These are phyloP conservation scores for Epichloe sibirici DNA, from an alignment of 2,329 filamentous ascomycete species.

Conservation along the genomic window DNA sequence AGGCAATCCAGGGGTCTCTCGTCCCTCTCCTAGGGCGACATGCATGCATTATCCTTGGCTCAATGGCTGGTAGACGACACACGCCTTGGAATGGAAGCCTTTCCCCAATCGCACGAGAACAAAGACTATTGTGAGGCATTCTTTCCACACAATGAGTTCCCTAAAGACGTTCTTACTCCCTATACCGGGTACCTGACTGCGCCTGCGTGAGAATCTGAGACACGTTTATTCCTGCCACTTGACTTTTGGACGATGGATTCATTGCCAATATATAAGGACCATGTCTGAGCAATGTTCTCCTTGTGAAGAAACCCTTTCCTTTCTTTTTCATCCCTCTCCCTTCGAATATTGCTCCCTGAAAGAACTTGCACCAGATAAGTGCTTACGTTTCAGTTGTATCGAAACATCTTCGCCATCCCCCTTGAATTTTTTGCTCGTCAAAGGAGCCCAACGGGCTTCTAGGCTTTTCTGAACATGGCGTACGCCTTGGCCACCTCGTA, in stretches of 20 bases:
- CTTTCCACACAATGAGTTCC: not conserved
- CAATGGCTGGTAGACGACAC: not conserved
- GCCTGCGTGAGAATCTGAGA: not conserved
- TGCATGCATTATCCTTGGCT: not conserved
- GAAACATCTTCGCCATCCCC: not conserved
- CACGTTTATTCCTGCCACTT: constrained; percentile 3
- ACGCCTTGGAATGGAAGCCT: constrained; percentile 1
- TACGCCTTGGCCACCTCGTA: constrained; percentile 33
- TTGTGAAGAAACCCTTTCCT: not conserved
- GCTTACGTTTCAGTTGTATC: no score
- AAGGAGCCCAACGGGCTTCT: not conserved
- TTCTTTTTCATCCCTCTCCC: not conserved
- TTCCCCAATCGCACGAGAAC: not conserved
- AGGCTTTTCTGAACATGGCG: constrained; percentile 12
- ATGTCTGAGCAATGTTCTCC: constrained; percentile 1
- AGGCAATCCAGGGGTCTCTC: not conserved
- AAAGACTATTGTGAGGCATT: constrained; percentile 1
- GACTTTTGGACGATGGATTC: not conserved
- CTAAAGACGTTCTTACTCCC: not conserved
- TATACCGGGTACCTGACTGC: not conserved
- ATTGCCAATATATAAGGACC: constrained; percentile 5
- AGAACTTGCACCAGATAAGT: not conserved
- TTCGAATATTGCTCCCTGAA: not conserved
- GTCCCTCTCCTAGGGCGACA: not conserved
- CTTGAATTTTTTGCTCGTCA: not conserved